These are phyloP conservation scores for Spiromastix sp. DNA, from an alignment of 2,329 filamentous ascomycete genomes.

Conservation along the genomic window DNA sequence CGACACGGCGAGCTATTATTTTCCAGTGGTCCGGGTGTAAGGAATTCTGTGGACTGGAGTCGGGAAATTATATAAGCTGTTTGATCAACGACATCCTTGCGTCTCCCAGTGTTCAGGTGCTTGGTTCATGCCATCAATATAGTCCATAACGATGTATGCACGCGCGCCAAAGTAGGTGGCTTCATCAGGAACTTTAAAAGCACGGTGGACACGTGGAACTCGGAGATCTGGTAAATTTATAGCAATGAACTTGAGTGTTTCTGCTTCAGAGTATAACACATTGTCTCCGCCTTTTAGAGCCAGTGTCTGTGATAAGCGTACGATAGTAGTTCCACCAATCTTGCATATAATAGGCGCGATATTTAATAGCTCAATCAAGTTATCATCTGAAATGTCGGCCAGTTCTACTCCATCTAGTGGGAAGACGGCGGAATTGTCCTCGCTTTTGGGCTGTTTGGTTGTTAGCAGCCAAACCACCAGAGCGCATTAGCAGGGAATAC, in stretches of 20 bases:
- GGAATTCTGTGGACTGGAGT: constrained; percentile 11
- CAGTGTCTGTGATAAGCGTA: constrained; percentile 15
- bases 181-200: constrained; percentile 14
- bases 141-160: constrained; percentile 22
- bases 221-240: constrained; percentile 14
- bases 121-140: constrained; percentile 15
- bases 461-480: constrained; percentile 4
- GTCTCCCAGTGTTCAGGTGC: constrained; percentile 8
- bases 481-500: too few species aligned
- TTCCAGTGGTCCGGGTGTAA: constrained; percentile 11
- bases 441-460: constrained; percentile 4
- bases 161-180: constrained; percentile 15
- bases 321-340: constrained; percentile 15
- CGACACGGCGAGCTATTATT: not conserved
- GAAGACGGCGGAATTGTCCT: constrained; percentile 5
- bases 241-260: constrained; percentile 14
- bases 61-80: too few species aligned
- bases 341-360: too few species aligned
- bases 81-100: constrained; percentile 13
- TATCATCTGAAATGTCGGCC: constrained; percentile 3
- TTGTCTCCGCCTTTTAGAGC: constrained; percentile 16
- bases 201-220: constrained; percentile 16
- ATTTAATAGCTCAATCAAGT: too few species aligned
- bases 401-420: constrained; percentile 8
- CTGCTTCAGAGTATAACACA: constrained; percentile 15